Conservation (phyloP, 176 grass and related monocot species). For the Carex scoparia region DNA sequence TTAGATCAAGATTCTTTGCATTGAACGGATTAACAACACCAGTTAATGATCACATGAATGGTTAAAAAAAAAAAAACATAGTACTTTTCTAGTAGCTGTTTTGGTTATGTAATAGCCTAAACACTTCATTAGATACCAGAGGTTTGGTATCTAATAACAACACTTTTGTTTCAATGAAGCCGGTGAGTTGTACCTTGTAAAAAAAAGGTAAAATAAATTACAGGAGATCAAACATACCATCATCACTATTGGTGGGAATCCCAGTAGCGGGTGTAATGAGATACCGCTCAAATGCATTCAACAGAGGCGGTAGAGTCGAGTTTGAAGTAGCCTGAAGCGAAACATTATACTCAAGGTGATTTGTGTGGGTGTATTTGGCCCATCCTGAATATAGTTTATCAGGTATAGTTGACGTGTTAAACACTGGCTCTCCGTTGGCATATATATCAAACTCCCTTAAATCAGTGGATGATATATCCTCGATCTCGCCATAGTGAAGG, state of each 20-base stretch:
- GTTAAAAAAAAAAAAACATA: neutral
- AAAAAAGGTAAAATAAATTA: too few species aligned
- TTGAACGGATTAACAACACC: too few species aligned
- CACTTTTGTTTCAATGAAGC: too few species aligned
- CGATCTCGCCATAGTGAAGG: conserved; percentile 21
- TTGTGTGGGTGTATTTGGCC: neutral
- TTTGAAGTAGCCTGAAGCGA: conserved; percentile 31
- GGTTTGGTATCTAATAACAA: too few species aligned
- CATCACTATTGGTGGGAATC: conserved; percentile 17
- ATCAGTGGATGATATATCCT: neutral
- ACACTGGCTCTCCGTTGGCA: neutral
- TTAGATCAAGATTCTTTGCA: too few species aligned
- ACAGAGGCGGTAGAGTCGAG: conserved; percentile 48
- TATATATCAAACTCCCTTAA: conserved; percentile 18
- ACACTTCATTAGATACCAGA: too few species aligned
- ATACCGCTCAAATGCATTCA: conserved; percentile 47
- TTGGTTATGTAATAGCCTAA: too few species aligned
- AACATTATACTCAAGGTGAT: neutral
- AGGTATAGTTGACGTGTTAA: neutral
- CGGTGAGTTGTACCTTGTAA: too few species aligned
- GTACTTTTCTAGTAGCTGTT: too few species aligned
- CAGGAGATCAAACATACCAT: conserved; percentile 29
- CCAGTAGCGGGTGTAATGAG: conserved; percentile 3
- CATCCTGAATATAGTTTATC: neutral
- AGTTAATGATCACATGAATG: neutral